Conservation (phyloP, 2,329 filamentous ascomycete species). For the Thelonectria blattea region DNA sequence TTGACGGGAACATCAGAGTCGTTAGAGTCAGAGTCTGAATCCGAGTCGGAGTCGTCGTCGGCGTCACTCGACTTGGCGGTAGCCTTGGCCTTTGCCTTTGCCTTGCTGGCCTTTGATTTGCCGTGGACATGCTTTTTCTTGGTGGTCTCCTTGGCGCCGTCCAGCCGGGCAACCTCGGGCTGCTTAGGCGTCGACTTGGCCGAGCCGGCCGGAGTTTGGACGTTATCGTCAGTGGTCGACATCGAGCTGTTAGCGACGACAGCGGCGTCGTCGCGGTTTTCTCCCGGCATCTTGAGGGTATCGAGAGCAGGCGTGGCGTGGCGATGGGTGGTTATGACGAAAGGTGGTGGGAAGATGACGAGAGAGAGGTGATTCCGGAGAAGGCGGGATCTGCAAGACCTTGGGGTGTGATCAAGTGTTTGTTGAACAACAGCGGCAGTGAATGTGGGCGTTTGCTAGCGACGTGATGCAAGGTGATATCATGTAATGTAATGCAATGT, state of each 20-base stretch:
- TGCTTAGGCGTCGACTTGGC: slow-evolving; percentile 19
- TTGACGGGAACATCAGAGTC: slow-evolving; percentile 19
- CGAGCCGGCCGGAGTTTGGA: slow-evolving; percentile 24
- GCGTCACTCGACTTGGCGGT: slow-evolving; percentile 10
- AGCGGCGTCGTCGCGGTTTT: slow-evolving; percentile 25
- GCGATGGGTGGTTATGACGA: background rate
- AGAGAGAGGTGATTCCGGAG: background rate
- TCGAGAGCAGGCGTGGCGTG: slow-evolving; percentile 34
- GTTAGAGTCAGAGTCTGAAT: slow-evolving; percentile 17
- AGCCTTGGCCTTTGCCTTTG: slow-evolving; percentile 9
- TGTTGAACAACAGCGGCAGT: background rate
- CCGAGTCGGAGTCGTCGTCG: slow-evolving; percentile 21
- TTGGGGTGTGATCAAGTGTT: background rate
- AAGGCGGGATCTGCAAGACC: background rate
- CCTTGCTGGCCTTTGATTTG: slow-evolving; percentile 27
- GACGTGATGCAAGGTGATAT: background rate
- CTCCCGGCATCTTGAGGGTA: slow-evolving; percentile 23
- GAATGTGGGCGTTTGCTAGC: background rate
- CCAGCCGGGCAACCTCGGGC: slow-evolving; percentile 15
- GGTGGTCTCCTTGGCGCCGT: slow-evolving; percentile 12
- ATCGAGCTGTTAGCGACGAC: slow-evolving; percentile 18
- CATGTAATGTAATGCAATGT: background rate
- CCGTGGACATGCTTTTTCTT: slow-evolving; percentile 26
- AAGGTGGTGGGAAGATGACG: background rate
- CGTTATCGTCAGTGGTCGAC: slow-evolving; percentile 24